These are phyloP conservation scores for Ceraceosorus guamensis DNA, from an alignment of 1,284 basidiomycete species.

Conservation along the genomic window DNA sequence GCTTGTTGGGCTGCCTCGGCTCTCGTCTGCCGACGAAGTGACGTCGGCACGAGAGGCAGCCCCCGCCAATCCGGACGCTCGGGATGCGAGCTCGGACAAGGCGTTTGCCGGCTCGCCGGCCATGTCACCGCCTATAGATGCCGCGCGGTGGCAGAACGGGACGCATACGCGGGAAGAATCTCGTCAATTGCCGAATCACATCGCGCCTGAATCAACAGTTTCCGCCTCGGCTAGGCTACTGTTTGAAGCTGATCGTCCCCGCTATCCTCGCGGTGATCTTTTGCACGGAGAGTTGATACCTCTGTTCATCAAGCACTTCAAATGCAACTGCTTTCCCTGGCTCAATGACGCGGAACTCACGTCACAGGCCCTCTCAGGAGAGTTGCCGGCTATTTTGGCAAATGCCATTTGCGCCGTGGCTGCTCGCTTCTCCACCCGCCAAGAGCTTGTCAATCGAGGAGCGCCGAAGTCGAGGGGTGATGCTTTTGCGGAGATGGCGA, in stretches of 20 bases:
- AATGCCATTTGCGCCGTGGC: slow-evolving; percentile 34
- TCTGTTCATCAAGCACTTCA: slow-evolving; percentile 29
- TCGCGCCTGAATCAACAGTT: slow-evolving; percentile 5
- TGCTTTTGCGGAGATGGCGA: slow-evolving; percentile 38
- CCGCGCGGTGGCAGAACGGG: too few species aligned
- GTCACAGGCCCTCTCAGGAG: slow-evolving; percentile 20
- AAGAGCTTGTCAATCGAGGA: slow-evolving; percentile 18
- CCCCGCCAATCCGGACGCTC: too few species aligned
- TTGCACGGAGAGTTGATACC: slow-evolving; percentile 26
- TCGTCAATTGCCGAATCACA: too few species aligned
- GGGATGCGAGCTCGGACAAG: too few species aligned
- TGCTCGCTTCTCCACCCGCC: slow-evolving; percentile 27
- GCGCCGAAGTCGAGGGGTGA: slow-evolving; percentile 30
- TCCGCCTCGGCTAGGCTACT: slow-evolving; percentile 31
- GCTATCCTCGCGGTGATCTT: slow-evolving; percentile 29
- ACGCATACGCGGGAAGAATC: too few species aligned
- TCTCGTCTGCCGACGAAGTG: too few species aligned
- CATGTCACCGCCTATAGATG: too few species aligned
- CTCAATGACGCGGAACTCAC: slow-evolving; percentile 27
- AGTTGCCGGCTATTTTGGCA: slow-evolving; percentile 33
- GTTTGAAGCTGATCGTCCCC: slow-evolving; percentile 32
- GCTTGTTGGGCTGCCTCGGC: too few species aligned
- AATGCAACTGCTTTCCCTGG: slow-evolving; percentile 34
- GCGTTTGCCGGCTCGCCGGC: too few species aligned
- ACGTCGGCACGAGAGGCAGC: too few species aligned